Evolutionary conservation across 371 early-diverging fungal species (phyloP), one percentile per base, ranked within the genome.

Genomic region (Lichtheimia ramosa): DNA sequence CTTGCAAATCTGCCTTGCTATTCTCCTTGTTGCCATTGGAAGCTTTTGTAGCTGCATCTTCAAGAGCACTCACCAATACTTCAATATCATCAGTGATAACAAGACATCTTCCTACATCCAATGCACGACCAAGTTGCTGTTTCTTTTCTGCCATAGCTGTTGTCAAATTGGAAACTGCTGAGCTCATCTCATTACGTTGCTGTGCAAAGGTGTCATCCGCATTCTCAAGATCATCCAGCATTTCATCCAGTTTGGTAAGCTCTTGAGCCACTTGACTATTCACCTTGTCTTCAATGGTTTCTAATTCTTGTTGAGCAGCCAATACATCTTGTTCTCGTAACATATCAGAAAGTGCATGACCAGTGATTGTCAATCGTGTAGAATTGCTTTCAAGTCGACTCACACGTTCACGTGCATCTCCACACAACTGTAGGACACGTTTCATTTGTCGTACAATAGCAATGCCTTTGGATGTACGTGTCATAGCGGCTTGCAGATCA

Each of bases 1-100:
- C 73, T 23, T 84, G 77, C 8, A 86, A 59, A 41, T 83, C 85
- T 18, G 80, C 67, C 13, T 74, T 70, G 27, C 66, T 70, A 41
- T 73, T 62, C 6, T 71, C 71, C 4, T 63, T 66, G 0, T 62
- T 61, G 5, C 55, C 62, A 8, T 56, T 54, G 1, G 65, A 60
- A 23, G 74, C 59, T 24, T 71, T 65, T 14, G 65, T 63, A 2
- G 80, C 57, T 0, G 72, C 77, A 49, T 79, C 83, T 49, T 77
- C 75, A 13, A 81, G 54, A 15, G 75, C 64, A 20, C 66, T 65
- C 48, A 77, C 61, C 39, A 81, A 48, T 6, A 77, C 64, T 13
- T 75, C 73, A 20, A 79, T 54, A 59, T 79, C 82, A 50, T 83
- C 84, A 16, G 69, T 66, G 3, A 68, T 75, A 0, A 68, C 69